Conservation (phyloP, 2,329 filamentous ascomycete genomes). For the Colletotrichum ledebouriae region DNA sequence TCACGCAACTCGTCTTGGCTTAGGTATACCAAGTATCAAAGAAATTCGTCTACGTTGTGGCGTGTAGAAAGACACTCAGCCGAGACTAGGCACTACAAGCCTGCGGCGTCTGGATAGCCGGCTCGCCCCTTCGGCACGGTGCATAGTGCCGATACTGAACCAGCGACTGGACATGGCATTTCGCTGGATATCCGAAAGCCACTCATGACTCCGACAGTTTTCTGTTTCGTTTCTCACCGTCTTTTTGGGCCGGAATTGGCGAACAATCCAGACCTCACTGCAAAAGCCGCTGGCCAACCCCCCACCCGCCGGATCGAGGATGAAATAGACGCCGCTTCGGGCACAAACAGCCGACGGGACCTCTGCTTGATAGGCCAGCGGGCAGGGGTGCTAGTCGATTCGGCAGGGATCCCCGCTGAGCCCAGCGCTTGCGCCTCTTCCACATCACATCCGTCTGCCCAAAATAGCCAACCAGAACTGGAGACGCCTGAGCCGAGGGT, state of each 20-base stretch:
- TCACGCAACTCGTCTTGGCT: too few relatives aligned
- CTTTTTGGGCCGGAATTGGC: constrained; percentile 31
- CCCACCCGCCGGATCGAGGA: constrained; percentile 12
- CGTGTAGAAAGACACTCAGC: constrained; percentile 10
- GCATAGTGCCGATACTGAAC: not conserved
- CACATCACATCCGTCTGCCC: constrained; percentile 47
- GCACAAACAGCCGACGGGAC: constrained; percentile 42
- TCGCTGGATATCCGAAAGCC: not conserved
- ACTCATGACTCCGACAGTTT: constrained; percentile 10
- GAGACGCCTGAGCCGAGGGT: constrained; percentile 45
- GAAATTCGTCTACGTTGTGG: constrained; percentile 17
- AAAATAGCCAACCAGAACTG: constrained; percentile 55
- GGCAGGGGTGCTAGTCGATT: constrained; percentile 38
- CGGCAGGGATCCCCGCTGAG: constrained; percentile 45
- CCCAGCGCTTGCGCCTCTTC: constrained; percentile 55
- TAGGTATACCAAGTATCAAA: not conserved
- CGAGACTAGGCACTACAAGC: constrained; percentile 1
- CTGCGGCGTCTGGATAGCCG: constrained; percentile 35
- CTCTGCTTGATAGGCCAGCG: constrained; percentile 45
- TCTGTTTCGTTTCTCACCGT: constrained; percentile 30
- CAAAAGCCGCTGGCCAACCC: not conserved
- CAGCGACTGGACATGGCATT: constrained; percentile 6
- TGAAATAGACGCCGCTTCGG: constrained; percentile 41
- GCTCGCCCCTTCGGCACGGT: constrained; percentile 6
- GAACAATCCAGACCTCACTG: constrained; percentile 30